Evolutionary conservation across 371 early-diverging fungal species (phyloP).

Genomic region (Mortierella sp.): DNA sequence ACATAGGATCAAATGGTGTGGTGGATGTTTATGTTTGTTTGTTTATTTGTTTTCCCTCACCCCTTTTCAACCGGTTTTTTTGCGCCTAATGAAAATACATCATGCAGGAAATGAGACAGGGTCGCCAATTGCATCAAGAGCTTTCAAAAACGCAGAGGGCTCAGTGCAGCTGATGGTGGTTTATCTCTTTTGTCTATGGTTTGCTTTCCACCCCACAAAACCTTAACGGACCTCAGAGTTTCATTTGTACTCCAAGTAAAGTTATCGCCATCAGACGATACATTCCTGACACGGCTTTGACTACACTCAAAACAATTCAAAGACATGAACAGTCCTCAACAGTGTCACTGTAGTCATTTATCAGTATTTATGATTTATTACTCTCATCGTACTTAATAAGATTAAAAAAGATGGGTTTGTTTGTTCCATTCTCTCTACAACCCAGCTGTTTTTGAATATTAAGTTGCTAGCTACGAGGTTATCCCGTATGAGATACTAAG

Average conservation of each 20-base stretch:
- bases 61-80: background rate
- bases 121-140: background rate
- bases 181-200: constrained; percentile 30
- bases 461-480: too few species aligned
- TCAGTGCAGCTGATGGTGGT: constrained; percentile 1
- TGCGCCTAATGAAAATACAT: background rate
- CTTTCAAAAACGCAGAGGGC: background rate
- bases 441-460: too few species aligned
- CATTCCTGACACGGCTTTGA: background rate
- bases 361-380: too few species aligned
- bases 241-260: background rate
- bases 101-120: background rate
- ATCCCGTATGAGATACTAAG: too few species aligned
- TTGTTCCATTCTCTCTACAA: too few species aligned
- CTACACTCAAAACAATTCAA: background rate
- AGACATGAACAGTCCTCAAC: too few species aligned
- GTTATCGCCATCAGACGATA: background rate
- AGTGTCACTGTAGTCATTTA: too few species aligned
- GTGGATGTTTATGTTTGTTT: background rate
- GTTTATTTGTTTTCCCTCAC: background rate
- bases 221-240: constrained; percentile 12
- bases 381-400: too few species aligned
- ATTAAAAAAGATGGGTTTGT: too few species aligned
- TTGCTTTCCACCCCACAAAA: constrained; percentile 42
- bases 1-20: background rate